phyloP scores from a whole-genome alignment of 1,284 basidiomycete genomes.

The Malassezia dermatis region DNA sequence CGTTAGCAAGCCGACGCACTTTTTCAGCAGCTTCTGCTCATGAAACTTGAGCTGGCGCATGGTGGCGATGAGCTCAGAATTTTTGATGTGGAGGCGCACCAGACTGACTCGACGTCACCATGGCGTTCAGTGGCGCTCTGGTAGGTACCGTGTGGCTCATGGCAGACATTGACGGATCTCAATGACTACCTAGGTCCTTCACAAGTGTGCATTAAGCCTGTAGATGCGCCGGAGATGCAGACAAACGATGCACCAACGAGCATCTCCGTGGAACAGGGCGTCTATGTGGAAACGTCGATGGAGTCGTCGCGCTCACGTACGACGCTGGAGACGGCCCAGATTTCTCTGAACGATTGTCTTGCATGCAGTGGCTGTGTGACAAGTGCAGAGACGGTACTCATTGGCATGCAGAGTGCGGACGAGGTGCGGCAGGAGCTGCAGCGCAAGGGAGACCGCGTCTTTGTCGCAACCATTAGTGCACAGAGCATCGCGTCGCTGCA shows the following conservation, averaged over 20 bases:
- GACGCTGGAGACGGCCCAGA: slow-evolving; percentile 58
- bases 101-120: slow-evolving; percentile 41
- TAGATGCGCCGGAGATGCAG: slow-evolving; percentile 49
- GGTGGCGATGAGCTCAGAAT: background rate
- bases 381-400: slow-evolving; percentile 89
- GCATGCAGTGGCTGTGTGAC: slow-evolving; percentile 96
- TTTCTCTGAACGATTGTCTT: slow-evolving; percentile 88
- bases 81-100: background rate
- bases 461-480: slow-evolving; percentile 55
- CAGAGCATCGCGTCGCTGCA: slow-evolving; percentile 74
- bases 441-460: slow-evolving; percentile 13
- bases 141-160: slow-evolving; percentile 40
- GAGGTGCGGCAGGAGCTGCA: slow-evolving; percentile 60
- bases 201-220: slow-evolving; percentile 95
- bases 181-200: slow-evolving; percentile 97
- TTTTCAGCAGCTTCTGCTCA: slow-evolving; percentile 47
- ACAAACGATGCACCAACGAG: slow-evolving; percentile 55
- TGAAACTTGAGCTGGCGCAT: slow-evolving; percentile 47
- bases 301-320: slow-evolving; percentile 21
- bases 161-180: slow-evolving; percentile 63
- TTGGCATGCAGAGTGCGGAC: slow-evolving; percentile 88
- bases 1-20: slow-evolving; percentile 23
- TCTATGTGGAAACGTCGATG: slow-evolving; percentile 60
- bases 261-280: slow-evolving; percentile 72
- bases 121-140: slow-evolving; percentile 83